phyloP scores from a whole-genome alignment of 2,329 filamentous ascomycete species.

The Lasiodiplodia sp. region DNA sequence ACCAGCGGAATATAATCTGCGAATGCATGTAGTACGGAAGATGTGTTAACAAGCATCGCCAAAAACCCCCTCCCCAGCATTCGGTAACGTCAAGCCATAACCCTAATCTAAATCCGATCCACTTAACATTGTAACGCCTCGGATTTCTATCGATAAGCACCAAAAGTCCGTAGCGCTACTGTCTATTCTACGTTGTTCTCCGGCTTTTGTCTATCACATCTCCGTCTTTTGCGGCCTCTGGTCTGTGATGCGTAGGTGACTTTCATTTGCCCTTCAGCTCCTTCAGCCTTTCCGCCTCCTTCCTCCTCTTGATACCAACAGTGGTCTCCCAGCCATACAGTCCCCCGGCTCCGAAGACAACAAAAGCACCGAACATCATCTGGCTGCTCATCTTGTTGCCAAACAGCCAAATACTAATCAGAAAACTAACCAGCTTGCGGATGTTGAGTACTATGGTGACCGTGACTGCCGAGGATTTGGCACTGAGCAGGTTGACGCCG shows the following conservation, averaged over 20 bases:
- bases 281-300: constrained; percentile 29
- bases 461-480: constrained; percentile 87
- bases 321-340: constrained; percentile 81
- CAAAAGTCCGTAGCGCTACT: not conserved
- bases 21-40: not conserved
- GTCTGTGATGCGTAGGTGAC: not conserved
- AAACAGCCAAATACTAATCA: constrained; percentile 93
- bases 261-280: constrained; percentile 24
- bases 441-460: constrained; percentile 97
- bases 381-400: constrained; percentile 80
- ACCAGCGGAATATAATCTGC: not conserved
- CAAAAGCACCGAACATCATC: constrained; percentile 79
- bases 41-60: not conserved
- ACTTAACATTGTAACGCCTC: not conserved
- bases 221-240: not conserved
- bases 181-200: not conserved
- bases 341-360: constrained; percentile 92
- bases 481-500: constrained; percentile 92
- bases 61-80: not conserved
- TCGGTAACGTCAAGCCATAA: no score
- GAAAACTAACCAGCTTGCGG: constrained; percentile 87
- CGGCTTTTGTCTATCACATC: not conserved
- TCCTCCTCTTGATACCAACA: constrained; percentile 52
- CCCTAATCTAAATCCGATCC: no score
- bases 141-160: not conserved